phyloP scores from a whole-genome alignment of 164 flowering plant genomes.

The Umbellularia californica region DNA sequence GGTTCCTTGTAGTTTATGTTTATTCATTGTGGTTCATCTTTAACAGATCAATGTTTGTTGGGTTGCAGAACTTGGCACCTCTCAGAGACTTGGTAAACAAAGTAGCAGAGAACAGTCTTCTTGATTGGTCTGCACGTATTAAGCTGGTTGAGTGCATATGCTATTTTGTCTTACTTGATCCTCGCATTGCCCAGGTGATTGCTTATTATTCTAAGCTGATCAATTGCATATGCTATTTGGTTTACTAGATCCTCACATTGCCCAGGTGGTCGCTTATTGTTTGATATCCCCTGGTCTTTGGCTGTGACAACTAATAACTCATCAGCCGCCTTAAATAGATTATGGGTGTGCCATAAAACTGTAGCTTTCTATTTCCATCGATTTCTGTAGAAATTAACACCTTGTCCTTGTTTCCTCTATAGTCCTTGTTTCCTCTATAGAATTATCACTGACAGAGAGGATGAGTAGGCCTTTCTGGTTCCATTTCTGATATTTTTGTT shows the following conservation, averaged over 20 bases:
- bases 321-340: neutral
- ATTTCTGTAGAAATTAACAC: neutral
- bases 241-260: slow-evolving; percentile 65
- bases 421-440: neutral
- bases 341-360: neutral
- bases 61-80: slow-evolving; percentile 46
- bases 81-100: slow-evolving; percentile 64
- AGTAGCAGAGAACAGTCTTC: slow-evolving; percentile 43
- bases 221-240: slow-evolving; percentile 60
- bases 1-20: neutral
- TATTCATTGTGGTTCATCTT: neutral
- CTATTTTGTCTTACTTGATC: slow-evolving; percentile 52
- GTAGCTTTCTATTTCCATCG: neutral
- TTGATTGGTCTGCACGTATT: slow-evolving; percentile 79
- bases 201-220: neutral
- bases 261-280: slow-evolving; percentile 54
- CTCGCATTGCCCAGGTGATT: slow-evolving; percentile 79
- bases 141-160: slow-evolving; percentile 80
- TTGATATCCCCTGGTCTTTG: no score
- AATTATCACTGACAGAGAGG: neutral
- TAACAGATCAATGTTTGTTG: slow-evolving; percentile 2
- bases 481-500: neutral
- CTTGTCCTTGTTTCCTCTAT: neutral
- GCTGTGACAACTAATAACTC: no score
- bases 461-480: neutral